Evolutionary conservation across 257 asterid genomes (phyloP).

Genomic region (Nicotiana noctiflora): DNA sequence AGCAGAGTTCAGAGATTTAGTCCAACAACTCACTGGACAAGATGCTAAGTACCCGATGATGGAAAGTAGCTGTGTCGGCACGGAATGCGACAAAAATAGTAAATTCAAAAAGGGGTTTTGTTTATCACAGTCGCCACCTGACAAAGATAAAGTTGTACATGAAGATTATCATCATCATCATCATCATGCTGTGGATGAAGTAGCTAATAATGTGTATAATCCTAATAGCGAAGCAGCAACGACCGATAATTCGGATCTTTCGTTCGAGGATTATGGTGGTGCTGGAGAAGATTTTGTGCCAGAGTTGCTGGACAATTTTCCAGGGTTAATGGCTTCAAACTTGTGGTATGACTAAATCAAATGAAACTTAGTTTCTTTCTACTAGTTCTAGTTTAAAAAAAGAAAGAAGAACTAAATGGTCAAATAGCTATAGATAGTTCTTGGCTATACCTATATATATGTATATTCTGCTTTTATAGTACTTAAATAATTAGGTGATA

Average conservation of each 20-base stretch:
- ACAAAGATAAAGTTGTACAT: neutral
- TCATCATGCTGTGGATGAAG: neutral
- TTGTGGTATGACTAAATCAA: constrained; percentile 8
- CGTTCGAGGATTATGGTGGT: constrained; percentile 2
- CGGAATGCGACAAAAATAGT: neutral
- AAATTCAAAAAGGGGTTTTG: neutral
- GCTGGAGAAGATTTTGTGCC: constrained; percentile 5
- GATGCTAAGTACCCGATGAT: constrained; percentile 27
- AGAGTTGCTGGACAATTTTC: constrained; percentile 7
- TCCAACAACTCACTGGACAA: constrained; percentile 77
- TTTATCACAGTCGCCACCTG: neutral
- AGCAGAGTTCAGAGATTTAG: constrained; percentile 57
- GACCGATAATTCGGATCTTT: constrained; percentile 10
- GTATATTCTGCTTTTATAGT: too few relatives aligned
- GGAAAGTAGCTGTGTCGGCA: neutral
- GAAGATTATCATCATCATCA: neutral
- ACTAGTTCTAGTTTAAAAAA: neutral
- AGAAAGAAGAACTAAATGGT: neutral
- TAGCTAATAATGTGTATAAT: neutral
- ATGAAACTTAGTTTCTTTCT: neutral
- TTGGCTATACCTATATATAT: too few relatives aligned
- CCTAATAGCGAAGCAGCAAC: neutral
- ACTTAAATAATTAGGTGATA: neutral
- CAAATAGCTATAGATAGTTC: too few relatives aligned
- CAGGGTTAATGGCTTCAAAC: neutral